Evolutionary conservation across 176 grass and related monocot species (phyloP), one percentile per base, ranked within the genome.

Genomic region (Calamus simplicifolius): DNA sequence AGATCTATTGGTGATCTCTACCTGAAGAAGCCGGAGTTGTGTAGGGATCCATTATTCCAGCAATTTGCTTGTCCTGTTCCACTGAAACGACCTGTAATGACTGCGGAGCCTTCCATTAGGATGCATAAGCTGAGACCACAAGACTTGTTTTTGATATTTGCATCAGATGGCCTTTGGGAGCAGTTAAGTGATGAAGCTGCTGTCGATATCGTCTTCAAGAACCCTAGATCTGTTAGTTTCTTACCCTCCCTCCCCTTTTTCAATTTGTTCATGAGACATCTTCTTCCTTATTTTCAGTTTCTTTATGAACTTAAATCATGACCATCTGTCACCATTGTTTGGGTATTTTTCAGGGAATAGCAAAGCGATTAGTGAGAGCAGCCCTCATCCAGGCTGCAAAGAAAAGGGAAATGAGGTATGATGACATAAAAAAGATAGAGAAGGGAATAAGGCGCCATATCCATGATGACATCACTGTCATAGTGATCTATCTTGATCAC

Each of bases 141-240:
- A 5, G 62, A 64, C 48, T 50, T 64, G 6, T 64, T 64, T 64
- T 25, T 64, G 48, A 64, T 64, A 64, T 64, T 64, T 51, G 62
- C 62, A 49, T 64, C 62, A 6, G 62, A 64, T 50, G 62, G 62
- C 48, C 62, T 64, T 2, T 64, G 62, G 62, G 62, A 64, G 6
- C 62, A 64, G 23, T 25, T 64, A 27, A 64, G 48, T 26, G 62
- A 64, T 64, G 29, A 51, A 50, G 48, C 19, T 51, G 62, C 62
- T 1, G 62, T 64, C 4, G 48, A 51, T 51, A 51, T 64, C 4
- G 62, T 64, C 12, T 50, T 16, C 19, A 64, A 64, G 19, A 64
- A 26, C 48, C 62, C 62, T 13, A 51, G 62, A 64, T 27, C 62
- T 27, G 62, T 64, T 19, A 64, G 62, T 25, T 50, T 16, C 17